Conservation (phyloP, 1,284 basidiomycete genomes). For the Leccinum insolens region DNA sequence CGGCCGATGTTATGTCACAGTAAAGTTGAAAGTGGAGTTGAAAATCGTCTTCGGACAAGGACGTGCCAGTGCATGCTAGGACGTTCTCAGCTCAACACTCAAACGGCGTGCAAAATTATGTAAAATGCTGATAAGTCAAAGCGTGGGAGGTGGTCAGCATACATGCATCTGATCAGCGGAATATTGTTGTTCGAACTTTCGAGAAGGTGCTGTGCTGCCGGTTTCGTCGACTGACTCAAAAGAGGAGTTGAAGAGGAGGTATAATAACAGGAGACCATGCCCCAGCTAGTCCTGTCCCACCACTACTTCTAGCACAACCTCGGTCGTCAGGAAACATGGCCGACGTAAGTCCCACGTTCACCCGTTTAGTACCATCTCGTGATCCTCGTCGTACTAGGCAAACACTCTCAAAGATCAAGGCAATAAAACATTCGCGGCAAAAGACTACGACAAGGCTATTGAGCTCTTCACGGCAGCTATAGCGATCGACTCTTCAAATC, state of each 20-base stretch:
- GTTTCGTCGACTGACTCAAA: background rate
- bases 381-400: conserved; percentile 31
- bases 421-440: conserved; percentile 88
- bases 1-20: too few relatives aligned
- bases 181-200: conserved; percentile 27
- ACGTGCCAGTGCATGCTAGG: background rate
- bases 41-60: background rate
- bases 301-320: background rate
- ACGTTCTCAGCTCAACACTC: background rate
- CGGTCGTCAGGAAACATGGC: conserved; percentile 33
- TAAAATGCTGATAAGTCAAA: too few relatives aligned
- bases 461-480: conserved; percentile 88
- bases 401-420: conserved; percentile 79
- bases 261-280: conserved; percentile 10
- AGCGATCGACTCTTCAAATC: conserved; percentile 79
- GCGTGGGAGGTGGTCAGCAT: too few relatives aligned
- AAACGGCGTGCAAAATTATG: too few relatives aligned
- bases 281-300: background rate
- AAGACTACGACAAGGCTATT: conserved; percentile 91
- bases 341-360: conserved; percentile 27
- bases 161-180: background rate
- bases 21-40: background rate
- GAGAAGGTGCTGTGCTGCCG: conserved; percentile 30
- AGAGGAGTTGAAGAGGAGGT: conserved; percentile 13
- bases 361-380: background rate